These are phyloP conservation scores for Eucalyptus viminalis DNA, from an alignment of 345 rosid species.

Conservation along the genomic window DNA sequence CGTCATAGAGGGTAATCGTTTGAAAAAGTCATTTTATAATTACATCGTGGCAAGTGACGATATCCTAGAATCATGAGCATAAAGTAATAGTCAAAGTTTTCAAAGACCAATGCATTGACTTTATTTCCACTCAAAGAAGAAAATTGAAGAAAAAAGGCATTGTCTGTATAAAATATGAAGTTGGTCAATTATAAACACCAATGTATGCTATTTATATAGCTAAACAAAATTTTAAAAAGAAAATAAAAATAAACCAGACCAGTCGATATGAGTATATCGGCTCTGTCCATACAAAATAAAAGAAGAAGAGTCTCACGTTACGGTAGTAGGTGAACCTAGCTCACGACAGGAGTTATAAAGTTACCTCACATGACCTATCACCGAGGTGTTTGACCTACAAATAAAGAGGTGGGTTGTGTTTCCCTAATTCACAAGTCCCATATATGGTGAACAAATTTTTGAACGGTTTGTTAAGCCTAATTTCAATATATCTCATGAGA, in stretches of 20 bases:
- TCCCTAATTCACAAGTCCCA: neutral
- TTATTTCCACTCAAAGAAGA: neutral
- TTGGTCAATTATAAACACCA: too few species aligned
- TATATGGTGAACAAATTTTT: neutral
- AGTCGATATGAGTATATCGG: too few species aligned
- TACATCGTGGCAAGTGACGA: fast-evolving
- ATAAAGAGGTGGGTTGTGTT: neutral
- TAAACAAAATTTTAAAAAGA: too few species aligned
- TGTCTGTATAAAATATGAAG: neutral
- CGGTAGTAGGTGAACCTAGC: neutral
- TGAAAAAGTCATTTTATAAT: neutral
- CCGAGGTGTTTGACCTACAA: neutral
- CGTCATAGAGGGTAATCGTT: neutral
- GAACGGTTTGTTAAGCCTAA: too few species aligned
- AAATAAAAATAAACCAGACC: fast-evolving
- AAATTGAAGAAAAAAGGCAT: neutral
- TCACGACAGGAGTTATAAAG: neutral
- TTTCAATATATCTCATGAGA: too few species aligned
- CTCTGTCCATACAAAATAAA: too few species aligned
- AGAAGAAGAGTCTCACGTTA: neutral
- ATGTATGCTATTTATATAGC: neutral
- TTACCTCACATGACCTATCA: too few species aligned
- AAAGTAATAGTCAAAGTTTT: neutral
- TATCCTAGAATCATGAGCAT: neutral
- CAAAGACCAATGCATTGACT: neutral